phyloP scores from a whole-genome alignment of 2,329 filamentous ascomycete genomes.

The Aspergillaceae sp. region DNA sequence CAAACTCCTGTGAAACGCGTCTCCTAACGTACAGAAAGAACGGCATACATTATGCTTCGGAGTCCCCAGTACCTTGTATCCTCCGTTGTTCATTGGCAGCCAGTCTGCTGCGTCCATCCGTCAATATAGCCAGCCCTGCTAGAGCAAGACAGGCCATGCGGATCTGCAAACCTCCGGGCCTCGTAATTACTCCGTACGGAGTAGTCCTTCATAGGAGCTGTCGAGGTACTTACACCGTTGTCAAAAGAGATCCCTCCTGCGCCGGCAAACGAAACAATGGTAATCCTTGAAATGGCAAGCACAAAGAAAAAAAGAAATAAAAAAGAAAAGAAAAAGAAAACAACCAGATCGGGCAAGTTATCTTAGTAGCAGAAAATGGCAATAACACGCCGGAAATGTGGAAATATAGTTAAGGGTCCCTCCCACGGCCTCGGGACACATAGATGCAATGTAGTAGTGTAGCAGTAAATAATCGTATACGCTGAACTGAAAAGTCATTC shows the following conservation, averaged over 20 bases:
- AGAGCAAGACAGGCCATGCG: neutral
- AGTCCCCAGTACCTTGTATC: no score
- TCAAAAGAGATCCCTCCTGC: neutral
- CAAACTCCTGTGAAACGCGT: neutral
- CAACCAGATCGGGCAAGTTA: no score
- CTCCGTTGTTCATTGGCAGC: no score
- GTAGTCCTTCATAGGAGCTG: neutral
- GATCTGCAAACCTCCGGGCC: neutral
- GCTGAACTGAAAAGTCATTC: constrained; percentile 7
- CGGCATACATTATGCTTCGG: no score
- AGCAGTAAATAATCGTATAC: constrained; percentile 4
- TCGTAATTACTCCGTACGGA: neutral
- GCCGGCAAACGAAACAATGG: neutral
- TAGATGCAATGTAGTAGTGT: constrained; percentile 1
- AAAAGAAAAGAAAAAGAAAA: no score
- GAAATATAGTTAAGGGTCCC: no score
- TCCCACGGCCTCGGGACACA: no score
- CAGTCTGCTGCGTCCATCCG: neutral
- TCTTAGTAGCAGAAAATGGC: no score
- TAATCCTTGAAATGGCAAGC: neutral
- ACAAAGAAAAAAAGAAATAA: neutral
- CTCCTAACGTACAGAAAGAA: no score
- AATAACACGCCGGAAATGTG: no score
- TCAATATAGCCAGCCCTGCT: neutral
- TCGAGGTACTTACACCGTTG: neutral